Base-by-base conservation (phyloP, 371 early-diverging fungal species). In the Globomyces sp. region DNA sequence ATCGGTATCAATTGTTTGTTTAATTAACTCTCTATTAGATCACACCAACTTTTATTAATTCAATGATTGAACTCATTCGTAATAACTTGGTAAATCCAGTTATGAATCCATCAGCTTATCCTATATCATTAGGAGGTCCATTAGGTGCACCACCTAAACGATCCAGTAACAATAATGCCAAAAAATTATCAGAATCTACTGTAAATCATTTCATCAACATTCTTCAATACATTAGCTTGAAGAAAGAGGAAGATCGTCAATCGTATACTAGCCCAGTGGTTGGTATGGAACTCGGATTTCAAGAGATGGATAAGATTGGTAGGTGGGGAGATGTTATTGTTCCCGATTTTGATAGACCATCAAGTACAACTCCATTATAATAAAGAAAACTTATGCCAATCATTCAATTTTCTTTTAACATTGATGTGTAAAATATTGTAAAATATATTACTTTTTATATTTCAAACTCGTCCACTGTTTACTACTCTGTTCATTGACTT, bases 11-110 rank as follows among this genome's bases (percentile, higher is more conserved):
- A 61, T 0, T 2, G 51, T 10, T 1, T 5, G 58, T 11, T 11
- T 60, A 48, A 41, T 24, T 50, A n/a, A 43, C 48, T n/a, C 45
- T 66, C 11, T 51, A 2, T 0, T 74, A 87, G 78, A 83, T 95
- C 6, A 90, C 92, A 36, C 85, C 87, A 62, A 91, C 90, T 74
- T 92, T 90, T 70, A 76, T 96, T 70, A 92, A 92, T 74, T 90
- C 92, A 24, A 78, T 96, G 70, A 90, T 96, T 69, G 94, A 94
- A 64, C 76, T 93, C 66, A 92, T 95, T 24, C 75, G 77, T 59
- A 79, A 76, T 63, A 83, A 80, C 68, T 67, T 83, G 11, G 63
- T 62, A 48, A 71, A 64, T 47, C 43, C 68, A 49, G 70, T 70
- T 37, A 39, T 65, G 2, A 6, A 61, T 24, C 24, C 24, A 24